Evolutionary conservation across 768 basidiomycete genomes (phyloP), one percentile per base, ranked within the genome.

Genomic region (Leccinum obscurum): DNA sequence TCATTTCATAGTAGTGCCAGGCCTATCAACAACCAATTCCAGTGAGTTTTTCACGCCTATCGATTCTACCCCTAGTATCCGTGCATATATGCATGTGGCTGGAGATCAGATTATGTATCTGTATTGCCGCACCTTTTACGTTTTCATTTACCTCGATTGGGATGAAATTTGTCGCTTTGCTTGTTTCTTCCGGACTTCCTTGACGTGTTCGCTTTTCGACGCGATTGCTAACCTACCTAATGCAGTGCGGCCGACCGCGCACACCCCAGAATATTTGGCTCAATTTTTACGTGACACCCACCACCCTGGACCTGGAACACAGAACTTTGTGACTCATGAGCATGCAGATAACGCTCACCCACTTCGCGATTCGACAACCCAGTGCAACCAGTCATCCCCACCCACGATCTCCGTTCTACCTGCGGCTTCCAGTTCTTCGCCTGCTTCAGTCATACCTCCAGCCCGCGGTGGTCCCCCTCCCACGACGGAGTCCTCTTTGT

Each of bases 21-120:
- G n/a, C 4, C 22, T 24, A 5, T 58, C 35, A 28, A 9, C 35
- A 13, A 20, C 7, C 22, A 30, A 26, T 51, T 34, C 39, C 11
- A 17, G 68, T 68, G 49, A 67, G 68, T 57, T 24, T 24, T 6
- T 20, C 51, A 20, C 10, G 2, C 15, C 10, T 35, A 8, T 28
- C 50, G 30, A 30, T 41, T 58, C 14, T 24, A 14, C 28, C 20
- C 41, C 39, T 41, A 17, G 34, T 20, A 44, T 34, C 15, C n/a
- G 49, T 48, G 26, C 9, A 34, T 20, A 28, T 44, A 49, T 41
- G 59, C 2, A 26, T 32, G 22, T 41, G 44, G 46, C 22, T n/a
- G 30, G 6, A 20, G 14, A n/a, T 30, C 8, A 24, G 8, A 6
- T 11, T 15, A 11, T 32, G 32, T 32, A 32, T 10, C 6, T 39